phyloP scores from a whole-genome alignment of 169 alveolate genomes.

The Cryptosporidium parvum region DNA sequence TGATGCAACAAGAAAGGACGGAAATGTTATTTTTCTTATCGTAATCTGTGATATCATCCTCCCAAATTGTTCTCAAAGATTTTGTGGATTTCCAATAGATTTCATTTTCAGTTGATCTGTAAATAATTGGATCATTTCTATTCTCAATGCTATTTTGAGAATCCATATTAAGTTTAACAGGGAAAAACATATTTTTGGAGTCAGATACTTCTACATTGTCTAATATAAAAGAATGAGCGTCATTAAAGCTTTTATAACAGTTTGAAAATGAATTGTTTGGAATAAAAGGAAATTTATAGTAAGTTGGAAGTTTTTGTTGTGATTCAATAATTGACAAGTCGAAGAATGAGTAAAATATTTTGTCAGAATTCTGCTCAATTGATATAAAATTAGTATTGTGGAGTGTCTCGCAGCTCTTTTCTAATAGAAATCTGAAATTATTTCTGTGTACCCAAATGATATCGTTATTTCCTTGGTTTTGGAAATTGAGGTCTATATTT shows the following conservation, averaged over 20 bases:
- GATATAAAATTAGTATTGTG: not conserved
- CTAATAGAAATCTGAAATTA: slow-evolving; percentile 12
- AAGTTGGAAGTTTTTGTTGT: slow-evolving; percentile 2
- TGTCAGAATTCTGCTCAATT: slow-evolving; percentile 23
- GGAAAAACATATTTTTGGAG: slow-evolving; percentile 9
- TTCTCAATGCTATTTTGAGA: not conserved
- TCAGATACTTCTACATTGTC: slow-evolving; percentile 14
- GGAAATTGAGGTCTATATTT: not conserved
- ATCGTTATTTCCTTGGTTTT: slow-evolving; percentile 8
- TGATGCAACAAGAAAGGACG: slow-evolving; percentile 44
- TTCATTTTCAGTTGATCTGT: not conserved
- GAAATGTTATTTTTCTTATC: slow-evolving; percentile 24
- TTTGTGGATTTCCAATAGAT: slow-evolving; percentile 45
- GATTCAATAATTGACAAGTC: slow-evolving; percentile 4
- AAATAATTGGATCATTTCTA: not conserved
- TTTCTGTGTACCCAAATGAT: slow-evolving; percentile 59
- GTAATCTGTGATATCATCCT: slow-evolving; percentile 16
- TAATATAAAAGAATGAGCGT: not conserved
- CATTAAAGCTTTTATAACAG: not conserved
- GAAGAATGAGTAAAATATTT: slow-evolving; percentile 38
- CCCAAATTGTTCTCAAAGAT: slow-evolving; percentile 49
- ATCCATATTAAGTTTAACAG: slow-evolving; percentile 14
- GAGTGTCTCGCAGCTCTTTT: slow-evolving; percentile 16
- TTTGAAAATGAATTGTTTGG: not conserved
- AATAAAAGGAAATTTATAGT: slow-evolving; percentile 30